phyloP scores from a whole-genome alignment of 164 flowering plant genomes.

The Vitis amurensis region DNA sequence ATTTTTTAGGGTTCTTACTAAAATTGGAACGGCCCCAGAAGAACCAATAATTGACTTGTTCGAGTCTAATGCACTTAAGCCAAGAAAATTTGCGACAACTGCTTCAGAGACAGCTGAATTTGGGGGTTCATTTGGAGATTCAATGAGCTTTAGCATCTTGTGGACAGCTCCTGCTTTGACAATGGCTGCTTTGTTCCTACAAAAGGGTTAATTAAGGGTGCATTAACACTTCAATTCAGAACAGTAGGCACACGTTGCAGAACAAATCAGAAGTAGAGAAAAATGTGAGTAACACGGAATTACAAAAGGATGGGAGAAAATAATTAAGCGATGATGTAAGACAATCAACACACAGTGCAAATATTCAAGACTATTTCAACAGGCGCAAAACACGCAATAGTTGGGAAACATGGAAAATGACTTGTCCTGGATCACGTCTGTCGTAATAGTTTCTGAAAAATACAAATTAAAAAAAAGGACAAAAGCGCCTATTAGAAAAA shows the following conservation, averaged over 20 bases:
- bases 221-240: neutral
- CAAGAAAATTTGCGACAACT: constrained; percentile 85
- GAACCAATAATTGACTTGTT: constrained; percentile 84
- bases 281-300: neutral
- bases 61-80: constrained; percentile 85
- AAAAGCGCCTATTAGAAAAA: no score
- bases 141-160: constrained; percentile 75
- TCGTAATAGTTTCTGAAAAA: neutral
- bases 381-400: neutral
- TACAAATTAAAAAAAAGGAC: neutral
- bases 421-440: constrained; percentile 2
- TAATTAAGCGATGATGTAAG: neutral
- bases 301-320: neutral
- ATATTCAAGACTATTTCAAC: neutral
- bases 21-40: constrained; percentile 79
- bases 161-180: constrained; percentile 92
- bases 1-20: constrained; percentile 47
- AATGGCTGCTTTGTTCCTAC: constrained; percentile 96
- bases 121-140: constrained; percentile 29
- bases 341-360: neutral
- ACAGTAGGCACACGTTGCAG: neutral
- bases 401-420: constrained; percentile 6
- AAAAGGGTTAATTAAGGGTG: constrained; percentile 2
- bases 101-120: constrained; percentile 60
- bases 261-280: neutral